Conservation (phyloP, 1,284 basidiomycete species). For the Quambalaria eucalypti region DNA sequence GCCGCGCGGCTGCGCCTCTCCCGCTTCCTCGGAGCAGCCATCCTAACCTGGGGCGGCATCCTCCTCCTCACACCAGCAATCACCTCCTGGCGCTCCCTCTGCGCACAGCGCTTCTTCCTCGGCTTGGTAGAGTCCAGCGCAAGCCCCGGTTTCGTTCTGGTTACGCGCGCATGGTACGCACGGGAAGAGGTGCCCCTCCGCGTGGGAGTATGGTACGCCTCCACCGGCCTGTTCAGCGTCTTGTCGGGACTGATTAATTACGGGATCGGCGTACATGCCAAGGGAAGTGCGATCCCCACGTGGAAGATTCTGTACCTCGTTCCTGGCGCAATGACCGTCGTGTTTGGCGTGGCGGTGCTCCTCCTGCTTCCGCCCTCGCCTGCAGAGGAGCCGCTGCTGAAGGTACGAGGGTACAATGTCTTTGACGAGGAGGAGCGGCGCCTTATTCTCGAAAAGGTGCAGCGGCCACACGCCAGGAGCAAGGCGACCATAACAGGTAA, state of each 20-base stretch:
- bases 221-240: conserved; percentile 50
- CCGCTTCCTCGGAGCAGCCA: conserved; percentile 26
- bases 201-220: conserved; percentile 51
- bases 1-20: conserved; percentile 50
- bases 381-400: conserved; percentile 20
- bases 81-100: conserved; percentile 48
- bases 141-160: conserved; percentile 51
- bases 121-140: conserved; percentile 47
- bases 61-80: conserved; percentile 51
- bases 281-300: conserved; percentile 40
- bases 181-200: conserved; percentile 31
- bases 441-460: conserved; percentile 44
- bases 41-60: conserved; percentile 51
- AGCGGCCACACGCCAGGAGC: too few relatives aligned
- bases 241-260: conserved; percentile 52
- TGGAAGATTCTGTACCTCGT: conserved; percentile 54
- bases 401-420: conserved; percentile 23
- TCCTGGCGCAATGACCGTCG: conserved; percentile 51
- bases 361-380: conserved; percentile 51
- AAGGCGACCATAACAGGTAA: too few relatives aligned
- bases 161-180: conserved; percentile 53
- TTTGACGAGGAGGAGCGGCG: conserved; percentile 22
- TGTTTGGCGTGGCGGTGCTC: conserved; percentile 49
- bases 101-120: conserved; percentile 49
- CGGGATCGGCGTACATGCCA: conserved; percentile 44